Evolutionary conservation across 768 basidiomycete species (phyloP), one percentile per base, ranked within the genome.

Genomic region (Amanita brunnescens): DNA sequence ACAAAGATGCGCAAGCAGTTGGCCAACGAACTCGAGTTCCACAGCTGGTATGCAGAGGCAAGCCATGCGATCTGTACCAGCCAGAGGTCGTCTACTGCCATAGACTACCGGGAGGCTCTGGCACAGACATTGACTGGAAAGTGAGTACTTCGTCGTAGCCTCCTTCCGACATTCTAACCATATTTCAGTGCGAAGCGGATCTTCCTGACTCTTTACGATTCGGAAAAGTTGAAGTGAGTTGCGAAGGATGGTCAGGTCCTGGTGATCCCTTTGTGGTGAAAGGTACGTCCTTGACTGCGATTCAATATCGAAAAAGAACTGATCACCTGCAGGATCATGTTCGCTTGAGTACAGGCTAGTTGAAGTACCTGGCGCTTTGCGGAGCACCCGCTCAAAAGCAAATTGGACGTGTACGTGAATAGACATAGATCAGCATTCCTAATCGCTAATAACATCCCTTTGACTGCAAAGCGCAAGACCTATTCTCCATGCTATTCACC

Each of bases 121-220:
- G 87, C 4, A 72, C 78, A 1, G 87, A 89, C 8, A 81, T 94
- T 2, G 91, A 95, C 60, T 97, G 94, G 94, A 90, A 88, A 78
- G 89, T 84, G 29, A 49, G 41, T 33, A n/a, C n/a, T n/a, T n/a
- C n/a, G n/a, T n/a, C n/a, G 32, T 32, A 40, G 23, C 26, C 26
- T 29, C 7, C 26, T 29, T 29, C 26, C 7, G 26, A 29, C 26
- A 7, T 29, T 29, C 26, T 29, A 29, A 29, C 26, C 7, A 7
- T 7, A 29, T 29, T 51, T 18, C 57, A 92, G 86, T 96, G 93
- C 61, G 85, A 91, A 65, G 85, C 91, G 32, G 93, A 97, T 62
- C 71, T 97, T 5, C 94, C 93, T 7, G 81, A 83, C 44, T 70
- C 81, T 7, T 64, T 95, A 49, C 77, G 92, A 14, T 86, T 97